Evolutionary conservation across 495 filamentous ascomycete species (phyloP), one percentile per base, ranked within the genome.

Genomic region (Pyronema domesticum): DNA sequence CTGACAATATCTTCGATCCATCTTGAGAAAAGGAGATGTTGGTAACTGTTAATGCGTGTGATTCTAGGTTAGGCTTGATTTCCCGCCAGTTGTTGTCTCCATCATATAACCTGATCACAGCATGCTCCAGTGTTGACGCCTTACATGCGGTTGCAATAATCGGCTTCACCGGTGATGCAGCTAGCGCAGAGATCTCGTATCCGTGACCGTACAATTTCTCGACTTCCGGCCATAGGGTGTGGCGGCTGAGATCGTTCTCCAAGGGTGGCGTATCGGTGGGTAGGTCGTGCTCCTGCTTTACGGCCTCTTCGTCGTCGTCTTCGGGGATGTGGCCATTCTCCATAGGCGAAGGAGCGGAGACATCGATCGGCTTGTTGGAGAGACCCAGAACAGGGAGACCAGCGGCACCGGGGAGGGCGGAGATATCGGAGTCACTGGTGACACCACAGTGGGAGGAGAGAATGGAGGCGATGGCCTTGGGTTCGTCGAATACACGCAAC

Each of bases 131-230:
- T 11, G 86, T 91, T 68, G 80, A 89, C 14, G 93, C 93, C 64
- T 82, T 85, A 70, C 89, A 96, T 1, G 89, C 86, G n/a, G 86
- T 94, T 14, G 93, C 91, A 36, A 99, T 76, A 18, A 94, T 59
- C 1, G 63, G 71, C 13, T 81, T 80, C 60, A 84, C 81, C 56
- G 83, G 77, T 59, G 79, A 86, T 7, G 80, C 76, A n/a, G 89
- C 84, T 18, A 95, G 78, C 8, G 85, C 81, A 17, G 88, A 93
- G 40, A 99, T 91, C 67, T 99, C 91, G 70, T 94, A 94, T n/a
- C 91, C 91, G 69, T 99, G 91, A 6, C 91, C 91, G 67, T 99
- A 99, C 5, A 99, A 77, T 68, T 99, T 99, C 65, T 96, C 91
- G 40, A 77, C 79, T 59, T 99, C 91, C 0, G 91, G 91, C 87